Base-by-base conservation (phyloP, 352 stramenopile species). In the Pythium monospermum region DNA sequence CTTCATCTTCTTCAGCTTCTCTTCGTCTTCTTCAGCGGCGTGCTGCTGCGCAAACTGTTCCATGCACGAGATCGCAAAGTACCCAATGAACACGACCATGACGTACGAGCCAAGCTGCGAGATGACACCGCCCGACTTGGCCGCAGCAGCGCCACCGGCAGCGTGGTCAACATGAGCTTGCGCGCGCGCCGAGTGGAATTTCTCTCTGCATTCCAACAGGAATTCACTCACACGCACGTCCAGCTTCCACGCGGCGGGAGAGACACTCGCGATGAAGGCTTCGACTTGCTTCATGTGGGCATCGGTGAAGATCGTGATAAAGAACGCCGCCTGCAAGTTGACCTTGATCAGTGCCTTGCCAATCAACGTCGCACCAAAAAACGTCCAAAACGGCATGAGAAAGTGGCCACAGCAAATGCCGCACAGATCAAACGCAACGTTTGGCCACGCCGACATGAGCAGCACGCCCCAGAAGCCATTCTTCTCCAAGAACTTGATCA, bases 381-480 rank as follows among this genome's bases (percentile, higher is more conserved):
- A 98, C 8, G 90, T 97, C 85, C 83, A 97, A 60, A 98, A 98
- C 22, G 90, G 85, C 81, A 98, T 96, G 48, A 96, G 70, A 53
- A 97, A 96, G 64, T 97, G 87, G 45, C 92, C 92, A 55, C 92
- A 98, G 69, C 86, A 97, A 54, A 98, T 96, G 41, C 92, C 92
- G 59, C 87, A 96, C 1, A 98, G 73, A 53, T 98, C 92, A 59
- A 98, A 98, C 28, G 91, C 87, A 58, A 96, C 87, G 64, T 98
- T 98, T 19, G 92, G 92, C 74, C 85, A 96, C n/a, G 92, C 87
- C 26, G 83, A 92, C 84, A 97, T 95, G 49, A 97, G 70, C 57
- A 98, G 71, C 41, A 98, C 86, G 16, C 89, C 91, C 67, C 83
- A 94, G 65, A 98, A 98, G 35, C 91, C 91, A 56, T 96, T 83